Evolutionary conservation across 305 asterid species (phyloP).

Genomic region (Galium porrigens): DNA sequence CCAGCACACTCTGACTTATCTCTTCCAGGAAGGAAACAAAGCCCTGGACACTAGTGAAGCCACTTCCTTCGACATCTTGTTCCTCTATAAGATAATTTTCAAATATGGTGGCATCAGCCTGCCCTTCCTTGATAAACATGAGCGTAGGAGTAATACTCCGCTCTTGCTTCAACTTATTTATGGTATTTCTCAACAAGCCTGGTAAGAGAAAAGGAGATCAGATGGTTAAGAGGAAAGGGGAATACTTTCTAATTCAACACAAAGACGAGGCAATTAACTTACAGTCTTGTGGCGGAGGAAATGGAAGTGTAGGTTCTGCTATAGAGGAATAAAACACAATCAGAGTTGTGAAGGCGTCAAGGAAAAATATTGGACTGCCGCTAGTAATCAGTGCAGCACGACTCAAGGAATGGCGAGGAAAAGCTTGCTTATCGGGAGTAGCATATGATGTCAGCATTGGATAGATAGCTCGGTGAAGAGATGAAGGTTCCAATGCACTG

Average conservation of each 20-base stretch:
- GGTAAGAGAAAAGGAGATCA: slow-evolving; percentile 17
- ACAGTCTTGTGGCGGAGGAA: slow-evolving; percentile 99
- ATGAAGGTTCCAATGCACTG: slow-evolving; percentile 89
- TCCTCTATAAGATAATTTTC: slow-evolving; percentile 92
- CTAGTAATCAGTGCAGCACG: slow-evolving; percentile 93
- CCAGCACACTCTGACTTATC: slow-evolving; percentile 52
- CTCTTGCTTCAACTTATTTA: slow-evolving; percentile 83
- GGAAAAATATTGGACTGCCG: slow-evolving; percentile 93
- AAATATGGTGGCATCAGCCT: slow-evolving; percentile 69
- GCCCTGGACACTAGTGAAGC: slow-evolving; percentile 73
- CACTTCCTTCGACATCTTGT: slow-evolving; percentile 76
- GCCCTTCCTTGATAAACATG: slow-evolving; percentile 63
- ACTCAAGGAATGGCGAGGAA: slow-evolving; percentile 92
- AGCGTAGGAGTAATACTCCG: slow-evolving; percentile 75
- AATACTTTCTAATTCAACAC: background rate
- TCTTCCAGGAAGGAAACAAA: slow-evolving; percentile 83
- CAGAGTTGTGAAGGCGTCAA: slow-evolving; percentile 77
- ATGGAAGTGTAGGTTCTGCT: slow-evolving; percentile 69
- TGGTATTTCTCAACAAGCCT: slow-evolving; percentile 70
- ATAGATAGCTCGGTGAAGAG: slow-evolving; percentile 77
- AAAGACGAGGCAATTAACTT: slow-evolving; percentile 28
- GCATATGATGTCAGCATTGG: slow-evolving; percentile 69
- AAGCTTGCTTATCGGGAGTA: slow-evolving; percentile 79
- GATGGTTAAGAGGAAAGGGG: background rate
- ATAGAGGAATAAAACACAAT: slow-evolving; percentile 80